Percentiles rank a stretch among this genome's conserved stretches.
phyloP scores from a whole-genome alignment of 768 basidiomycete genomes.

The Coprinellus micaceus region DNA sequence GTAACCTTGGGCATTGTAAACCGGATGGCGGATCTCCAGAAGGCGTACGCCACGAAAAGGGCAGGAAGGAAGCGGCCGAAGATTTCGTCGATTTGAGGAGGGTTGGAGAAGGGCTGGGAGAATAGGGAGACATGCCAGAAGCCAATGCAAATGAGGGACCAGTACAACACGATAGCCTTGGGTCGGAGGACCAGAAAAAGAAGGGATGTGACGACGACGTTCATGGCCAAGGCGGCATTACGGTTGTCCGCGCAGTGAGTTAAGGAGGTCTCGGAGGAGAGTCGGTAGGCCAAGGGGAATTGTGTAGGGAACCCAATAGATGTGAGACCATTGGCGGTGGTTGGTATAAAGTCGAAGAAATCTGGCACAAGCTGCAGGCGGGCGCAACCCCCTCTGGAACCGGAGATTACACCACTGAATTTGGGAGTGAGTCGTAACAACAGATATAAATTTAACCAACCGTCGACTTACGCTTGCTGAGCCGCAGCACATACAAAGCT shows the following conservation, averaged over 20 bases:
- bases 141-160: conserved; percentile 78
- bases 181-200: conserved; percentile 75
- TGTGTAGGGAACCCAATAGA: conserved; percentile 71
- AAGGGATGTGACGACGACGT: conserved; percentile 61
- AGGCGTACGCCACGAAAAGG: conserved; percentile 72
- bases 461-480: conserved; percentile 71
- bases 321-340: conserved; percentile 54
- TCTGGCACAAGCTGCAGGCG: conserved; percentile 66
- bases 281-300: conserved; percentile 70
- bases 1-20: conserved; percentile 68
- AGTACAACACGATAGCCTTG: conserved; percentile 61
- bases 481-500: conserved; percentile 84
- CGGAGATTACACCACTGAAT: conserved; percentile 59
- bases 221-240: conserved; percentile 65
- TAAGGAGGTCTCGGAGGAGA: conserved; percentile 45
- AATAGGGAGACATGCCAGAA: conserved; percentile 85
- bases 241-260: conserved; percentile 71
- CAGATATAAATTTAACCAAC: too few species aligned
- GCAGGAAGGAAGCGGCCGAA: conserved; percentile 76
- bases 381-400: conserved; percentile 74
- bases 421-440: too few species aligned
- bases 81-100: conserved; percentile 67
- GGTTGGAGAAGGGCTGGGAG: conserved; percentile 63
- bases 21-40: conserved; percentile 75
- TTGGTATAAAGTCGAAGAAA: conserved; percentile 65